Base-by-base conservation (phyloP, 139 green algal genomes). In the Chlamydomonas eustigma region DNA sequence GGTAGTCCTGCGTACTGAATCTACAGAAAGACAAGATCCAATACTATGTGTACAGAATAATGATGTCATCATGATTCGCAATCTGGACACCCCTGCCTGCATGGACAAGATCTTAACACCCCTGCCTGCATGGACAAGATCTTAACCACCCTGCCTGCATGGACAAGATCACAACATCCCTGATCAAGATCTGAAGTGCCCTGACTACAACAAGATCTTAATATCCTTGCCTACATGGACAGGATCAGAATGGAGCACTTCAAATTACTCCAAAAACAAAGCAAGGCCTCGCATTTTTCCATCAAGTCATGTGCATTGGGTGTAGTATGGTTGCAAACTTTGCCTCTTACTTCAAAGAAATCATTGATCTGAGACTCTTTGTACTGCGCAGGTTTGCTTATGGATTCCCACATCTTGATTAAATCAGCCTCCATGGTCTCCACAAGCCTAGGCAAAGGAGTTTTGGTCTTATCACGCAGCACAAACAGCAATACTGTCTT, bases 401-500 rank as follows among this genome's bases (percentile, higher is more conserved):
- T 91, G 50, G 33, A 71, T 3, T 88, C 78, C 95, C 96, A 99
- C 76, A 99, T 98, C 66, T 84, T 84, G 34, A 83, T 30, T 73
- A 98, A 83, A 81, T 95, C 91, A 28, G 82, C 81, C 71, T 88
- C 64, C 64, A 93, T 78, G 24, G 80, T 75, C 77, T 86, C 81
- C 1, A 82, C 58, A 38, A 95, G 81, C 77, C 86, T 90, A 2
- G 84, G 39, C 51, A 97, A 81, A 2, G 94, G 94, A 2, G 94
- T 98, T 58, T 90, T 92, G 4, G 90, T 95, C 64, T 90, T 87
- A 85, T 99, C 96, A 22, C 96, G 87, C 66, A 99, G 94, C n/a
- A 99, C 95, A 86, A 99, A 99, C 73, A 99, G 88, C 76, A 99
- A 86, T 50, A 94, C 89, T 0, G 91, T 93, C 39, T 83, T 86